These are phyloP conservation scores for Anaeromyces robustus DNA, from an alignment of 192 early-diverging fungal species.

Conservation along the genomic window DNA sequence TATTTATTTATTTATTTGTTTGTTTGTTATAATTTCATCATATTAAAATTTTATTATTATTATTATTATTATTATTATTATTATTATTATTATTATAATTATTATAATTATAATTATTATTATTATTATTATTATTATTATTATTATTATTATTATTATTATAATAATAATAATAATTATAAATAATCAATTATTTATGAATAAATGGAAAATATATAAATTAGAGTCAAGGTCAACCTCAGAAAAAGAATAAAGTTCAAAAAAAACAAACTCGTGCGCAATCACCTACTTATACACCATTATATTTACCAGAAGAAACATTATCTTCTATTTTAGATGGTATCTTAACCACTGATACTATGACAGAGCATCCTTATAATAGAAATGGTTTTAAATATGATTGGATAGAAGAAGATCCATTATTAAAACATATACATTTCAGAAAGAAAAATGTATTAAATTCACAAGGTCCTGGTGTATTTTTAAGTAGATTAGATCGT, in stretches of 20 bases:
- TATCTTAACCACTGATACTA: neutral
- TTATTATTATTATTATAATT: too few species aligned
- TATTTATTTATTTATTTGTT: too few species aligned
- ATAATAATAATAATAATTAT: too few species aligned
- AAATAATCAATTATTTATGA: too few species aligned
- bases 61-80: too few species aligned
- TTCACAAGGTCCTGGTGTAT: constrained; percentile 15
- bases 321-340: neutral
- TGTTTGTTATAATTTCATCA: too few species aligned
- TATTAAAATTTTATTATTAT: too few species aligned
- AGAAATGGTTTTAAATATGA: constrained; percentile 41
- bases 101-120: too few species aligned
- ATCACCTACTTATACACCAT: neutral
- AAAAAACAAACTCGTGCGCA: neutral
- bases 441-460: constrained; percentile 24
- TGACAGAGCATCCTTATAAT: constrained; percentile 20
- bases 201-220: too few species aligned
- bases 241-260: neutral
- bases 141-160: too few species aligned
- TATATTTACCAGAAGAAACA: neutral
- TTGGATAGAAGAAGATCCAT: constrained; percentile 28
- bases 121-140: too few species aligned
- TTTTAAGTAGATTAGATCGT: constrained; percentile 34
- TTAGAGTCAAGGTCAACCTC: neutral
- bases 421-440: constrained; percentile 24